phyloP scores from a whole-genome alignment of 208 protist genomes.

The Trypanosomatidae sp. region DNA sequence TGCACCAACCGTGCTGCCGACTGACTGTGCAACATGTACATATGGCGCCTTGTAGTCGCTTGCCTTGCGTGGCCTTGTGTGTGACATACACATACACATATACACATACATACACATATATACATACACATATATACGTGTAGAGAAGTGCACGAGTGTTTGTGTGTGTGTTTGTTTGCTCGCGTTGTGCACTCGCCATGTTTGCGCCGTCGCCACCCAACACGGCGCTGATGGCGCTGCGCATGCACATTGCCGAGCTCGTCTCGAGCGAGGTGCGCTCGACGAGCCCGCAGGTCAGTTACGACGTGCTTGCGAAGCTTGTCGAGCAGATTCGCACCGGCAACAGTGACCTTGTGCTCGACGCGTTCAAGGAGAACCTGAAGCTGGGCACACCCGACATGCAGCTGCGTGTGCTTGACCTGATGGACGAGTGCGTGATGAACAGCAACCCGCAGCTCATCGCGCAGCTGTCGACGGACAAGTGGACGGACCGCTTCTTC shows the following conservation, averaged over 20 bases:
- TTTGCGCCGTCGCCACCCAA: constrained; percentile 1
- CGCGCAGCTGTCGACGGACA: constrained; percentile 65
- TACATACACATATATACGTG: too few relatives aligned
- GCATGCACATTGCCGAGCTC: constrained; percentile 9
- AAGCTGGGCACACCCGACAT: constrained; percentile 41
- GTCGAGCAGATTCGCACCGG: constrained; percentile 58
- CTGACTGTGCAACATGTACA: too few relatives aligned
- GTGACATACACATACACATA: too few relatives aligned
- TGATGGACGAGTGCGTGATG: constrained; percentile 67
- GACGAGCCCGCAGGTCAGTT: constrained; percentile 24
- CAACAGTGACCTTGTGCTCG: constrained; percentile 37
- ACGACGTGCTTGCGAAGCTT: constrained; percentile 32
- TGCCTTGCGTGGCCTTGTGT: too few relatives aligned
- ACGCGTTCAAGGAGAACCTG: constrained; percentile 59
- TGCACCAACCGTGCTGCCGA: too few relatives aligned
- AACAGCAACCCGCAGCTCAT: constrained; percentile 62
- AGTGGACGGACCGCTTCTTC: constrained; percentile 83
- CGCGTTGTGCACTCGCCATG: not conserved
- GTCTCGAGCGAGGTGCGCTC: constrained; percentile 15
- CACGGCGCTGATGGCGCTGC: not conserved
- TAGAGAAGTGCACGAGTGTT: too few relatives aligned
- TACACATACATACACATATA: too few relatives aligned
- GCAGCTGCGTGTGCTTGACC: constrained; percentile 48
- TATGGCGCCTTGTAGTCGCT: too few relatives aligned
- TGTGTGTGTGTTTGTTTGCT: too few relatives aligned